Percentiles rank a stretch among this genome's conserved stretches.
phyloP scores from a whole-genome alignment of 75 land plant species.

The Cupressus sempervirens region DNA sequence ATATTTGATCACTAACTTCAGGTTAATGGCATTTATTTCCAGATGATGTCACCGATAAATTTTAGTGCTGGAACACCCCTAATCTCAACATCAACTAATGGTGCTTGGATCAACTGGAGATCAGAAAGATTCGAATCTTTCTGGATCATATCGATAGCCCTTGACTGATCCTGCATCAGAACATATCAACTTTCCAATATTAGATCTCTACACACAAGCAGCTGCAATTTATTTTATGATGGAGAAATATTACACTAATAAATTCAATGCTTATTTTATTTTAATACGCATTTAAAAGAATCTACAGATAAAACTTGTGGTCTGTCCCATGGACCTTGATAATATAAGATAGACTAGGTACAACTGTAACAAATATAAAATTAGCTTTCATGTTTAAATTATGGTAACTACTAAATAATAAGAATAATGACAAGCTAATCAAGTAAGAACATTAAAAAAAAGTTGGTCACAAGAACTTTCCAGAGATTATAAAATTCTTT shows the following conservation, averaged over 20 bases:
- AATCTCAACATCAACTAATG: constrained; percentile 80
- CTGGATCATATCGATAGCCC: constrained; percentile 63
- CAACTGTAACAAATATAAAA: not conserved
- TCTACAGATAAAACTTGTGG: not conserved
- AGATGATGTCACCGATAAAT: constrained; percentile 74
- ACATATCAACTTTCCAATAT: not conserved
- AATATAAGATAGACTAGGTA: not conserved
- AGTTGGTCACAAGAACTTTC: not conserved
- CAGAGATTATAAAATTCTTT: not conserved
- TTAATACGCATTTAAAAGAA: not conserved
- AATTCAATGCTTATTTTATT: not conserved
- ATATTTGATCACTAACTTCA: not conserved
- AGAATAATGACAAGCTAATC: not conserved
- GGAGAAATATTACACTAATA: not conserved
- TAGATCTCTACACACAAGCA: not conserved
- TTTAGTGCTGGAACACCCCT: constrained; percentile 85
- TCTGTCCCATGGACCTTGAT: not conserved
- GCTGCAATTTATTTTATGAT: not conserved
- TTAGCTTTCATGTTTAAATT: not conserved
- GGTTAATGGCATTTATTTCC: constrained; percentile 36
- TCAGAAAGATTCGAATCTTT: constrained; percentile 51
- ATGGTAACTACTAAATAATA: not conserved
- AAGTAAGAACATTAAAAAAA: not conserved
- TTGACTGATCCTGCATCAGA: constrained; percentile 66
- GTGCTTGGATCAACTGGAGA: constrained; percentile 58